Percentiles rank a stretch among this genome's conserved stretches.
phyloP scores from a whole-genome alignment of 371 early-diverging fungal species.

The Syncephalastrum sp. region DNA sequence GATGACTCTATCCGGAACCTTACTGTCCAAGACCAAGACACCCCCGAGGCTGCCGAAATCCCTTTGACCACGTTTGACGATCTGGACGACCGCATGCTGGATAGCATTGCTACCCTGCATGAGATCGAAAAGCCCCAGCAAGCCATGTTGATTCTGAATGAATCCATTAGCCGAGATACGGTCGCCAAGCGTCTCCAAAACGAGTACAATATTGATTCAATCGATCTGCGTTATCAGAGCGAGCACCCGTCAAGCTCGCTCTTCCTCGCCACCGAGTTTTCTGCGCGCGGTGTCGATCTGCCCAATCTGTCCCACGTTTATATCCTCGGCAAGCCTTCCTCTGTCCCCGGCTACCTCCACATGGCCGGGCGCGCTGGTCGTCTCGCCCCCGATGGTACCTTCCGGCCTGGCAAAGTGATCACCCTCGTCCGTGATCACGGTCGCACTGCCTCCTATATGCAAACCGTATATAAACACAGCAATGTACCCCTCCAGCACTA shows the following conservation, averaged over 20 bases:
- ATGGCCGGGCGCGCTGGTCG: constrained; percentile 85
- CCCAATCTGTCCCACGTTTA: constrained; percentile 84
- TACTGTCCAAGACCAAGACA: constrained; percentile 35
- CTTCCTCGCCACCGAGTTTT: constrained; percentile 75
- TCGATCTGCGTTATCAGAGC: constrained; percentile 29
- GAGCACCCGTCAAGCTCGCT: constrained; percentile 13
- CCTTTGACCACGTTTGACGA: constrained; percentile 24
- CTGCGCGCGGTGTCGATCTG: constrained; percentile 87
- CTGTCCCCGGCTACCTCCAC: constrained; percentile 70
- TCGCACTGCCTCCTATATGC: constrained; percentile 32
- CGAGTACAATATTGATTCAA: constrained; percentile 19
- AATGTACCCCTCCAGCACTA: constrained; percentile 27
- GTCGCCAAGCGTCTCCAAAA: constrained; percentile 25
- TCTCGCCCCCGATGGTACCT: constrained; percentile 39
- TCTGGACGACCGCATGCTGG: constrained; percentile 65
- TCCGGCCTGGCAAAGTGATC: constrained; percentile 55
- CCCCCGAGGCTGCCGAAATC: not conserved
- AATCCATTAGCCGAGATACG: constrained; percentile 23
- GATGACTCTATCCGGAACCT: constrained; percentile 49
- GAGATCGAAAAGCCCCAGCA: constrained; percentile 48
- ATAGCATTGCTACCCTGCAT: constrained; percentile 52
- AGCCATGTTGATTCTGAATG: constrained; percentile 62
- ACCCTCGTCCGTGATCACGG: constrained; percentile 54
- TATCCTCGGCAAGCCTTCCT: constrained; percentile 69
- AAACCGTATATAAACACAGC: constrained; percentile 38